Evolutionary conservation across 345 rosid species (phyloP), one percentile per base, ranked within the genome.

Genomic region (Gossypium ekmanianum): DNA sequence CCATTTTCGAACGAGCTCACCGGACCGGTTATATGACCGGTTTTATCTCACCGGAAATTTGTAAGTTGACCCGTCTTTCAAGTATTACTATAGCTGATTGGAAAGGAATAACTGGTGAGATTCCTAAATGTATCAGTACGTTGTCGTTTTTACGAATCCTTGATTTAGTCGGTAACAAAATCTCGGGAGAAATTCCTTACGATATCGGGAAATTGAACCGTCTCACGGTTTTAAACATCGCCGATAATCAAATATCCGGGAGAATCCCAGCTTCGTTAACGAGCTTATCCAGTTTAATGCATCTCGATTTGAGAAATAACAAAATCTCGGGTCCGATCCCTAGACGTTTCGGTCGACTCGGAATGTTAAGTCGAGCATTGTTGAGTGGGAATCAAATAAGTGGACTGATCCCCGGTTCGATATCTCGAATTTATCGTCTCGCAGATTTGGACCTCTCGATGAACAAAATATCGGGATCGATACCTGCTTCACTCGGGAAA

Each of bases 11-110:
- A 54, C 79, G 85, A 61, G 85, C 97, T 18, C 81, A 77, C 61
- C 84, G 92, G 9, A 73, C 94, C 71, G 97, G 97, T 9, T 89
- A 29, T 87, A 94, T 92, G 97, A 92, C 90, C 50, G 98, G 97
- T 0, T 65, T 77, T 61, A 90, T 94, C 77, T 85, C 94, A 7
- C 85, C 92, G 0, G 72, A 89, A 0, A 81, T 94, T 9, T 94
- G 98, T 65, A 82, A 78, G 62, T 88, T 92, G 24, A 3, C 85
- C 22, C 80, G 88, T 43, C 97, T 94, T 71, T 88, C 96, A 64
- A 83, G 87, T 65, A 68, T 92, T 72, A 92, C 84, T 5, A 79
- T 94, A 43, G 94, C 98, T 27, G 97, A 94, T 51, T 94, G 97
- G 98, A 92, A 94, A 81, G 98, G 94, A 3, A 92, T 94, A 72